A percentile compares a stretch with the other conserved stretches of the same genome.
These are phyloP conservation scores for Pseudogymnoascus sp. DNA, from an alignment of 2,329 filamentous ascomycete species.

Conservation along the genomic window DNA sequence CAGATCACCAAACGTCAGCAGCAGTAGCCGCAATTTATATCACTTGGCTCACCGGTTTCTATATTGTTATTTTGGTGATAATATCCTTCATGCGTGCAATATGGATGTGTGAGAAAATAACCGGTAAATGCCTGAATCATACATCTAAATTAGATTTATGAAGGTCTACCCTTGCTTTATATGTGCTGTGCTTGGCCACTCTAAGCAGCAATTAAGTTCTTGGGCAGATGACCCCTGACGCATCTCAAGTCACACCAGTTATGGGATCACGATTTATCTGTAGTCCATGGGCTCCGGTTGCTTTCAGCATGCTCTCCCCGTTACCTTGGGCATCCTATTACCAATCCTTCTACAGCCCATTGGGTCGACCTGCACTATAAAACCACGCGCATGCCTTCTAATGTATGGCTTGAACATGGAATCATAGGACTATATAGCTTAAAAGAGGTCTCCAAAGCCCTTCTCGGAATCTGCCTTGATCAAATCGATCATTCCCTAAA, in stretches of 20 bases:
- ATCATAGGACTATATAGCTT: conserved; percentile 14
- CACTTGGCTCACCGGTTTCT: neutral
- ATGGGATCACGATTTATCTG: neutral
- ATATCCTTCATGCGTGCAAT: neutral
- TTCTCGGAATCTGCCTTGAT: conserved; percentile 94
- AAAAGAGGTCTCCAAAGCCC: conserved; percentile 79
- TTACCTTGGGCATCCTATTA: neutral
- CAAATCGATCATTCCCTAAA: conserved; percentile 79
- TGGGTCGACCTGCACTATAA: neutral
- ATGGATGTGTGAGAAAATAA: neutral
- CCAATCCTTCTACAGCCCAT: neutral
- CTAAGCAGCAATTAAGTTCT: neutral
- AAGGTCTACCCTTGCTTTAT: neutral
- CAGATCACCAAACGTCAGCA: no score
- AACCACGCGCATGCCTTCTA: neutral
- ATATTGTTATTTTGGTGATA: neutral
- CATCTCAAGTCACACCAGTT: neutral
- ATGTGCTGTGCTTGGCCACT: neutral
- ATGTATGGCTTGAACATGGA: neutral
- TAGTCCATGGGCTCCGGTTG: neutral
- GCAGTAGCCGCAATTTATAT: no score
- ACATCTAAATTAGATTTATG: neutral
- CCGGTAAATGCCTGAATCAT: neutral
- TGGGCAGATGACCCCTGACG: neutral
- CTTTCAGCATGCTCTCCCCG: neutral